These are phyloP conservation scores for Dryas drummondii DNA, from an alignment of 306 rosid genomes.

Conservation along the genomic window DNA sequence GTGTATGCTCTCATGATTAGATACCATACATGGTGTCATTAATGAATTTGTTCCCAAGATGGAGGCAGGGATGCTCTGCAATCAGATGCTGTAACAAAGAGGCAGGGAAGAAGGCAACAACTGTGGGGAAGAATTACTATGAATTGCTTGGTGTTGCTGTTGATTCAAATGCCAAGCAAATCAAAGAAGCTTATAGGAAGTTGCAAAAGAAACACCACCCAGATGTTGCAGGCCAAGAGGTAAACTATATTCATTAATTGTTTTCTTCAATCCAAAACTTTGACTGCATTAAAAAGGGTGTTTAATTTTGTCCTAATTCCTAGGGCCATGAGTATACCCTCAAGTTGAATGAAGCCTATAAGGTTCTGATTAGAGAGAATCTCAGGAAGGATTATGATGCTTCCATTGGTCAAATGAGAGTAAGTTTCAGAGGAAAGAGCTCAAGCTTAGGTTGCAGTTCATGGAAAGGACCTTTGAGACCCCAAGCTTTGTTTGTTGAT, in stretches of 20 bases:
- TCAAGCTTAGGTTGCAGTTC: constrained; percentile 48
- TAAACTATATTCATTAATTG: background rate
- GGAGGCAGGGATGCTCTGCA: constrained; percentile 36
- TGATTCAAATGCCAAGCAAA: constrained; percentile 50
- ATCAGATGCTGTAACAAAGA: constrained; percentile 48
- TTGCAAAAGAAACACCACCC: constrained; percentile 81
- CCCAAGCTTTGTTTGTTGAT: constrained; percentile 79
- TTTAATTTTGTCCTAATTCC: background rate
- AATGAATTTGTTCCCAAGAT: constrained; percentile 23
- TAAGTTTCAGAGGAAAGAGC: constrained; percentile 31
- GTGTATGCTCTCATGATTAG: no score
- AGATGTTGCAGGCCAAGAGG: constrained; percentile 79
- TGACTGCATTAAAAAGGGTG: background rate
- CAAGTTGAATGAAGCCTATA: constrained; percentile 66
- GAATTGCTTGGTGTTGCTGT: constrained; percentile 69
- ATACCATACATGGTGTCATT: no score
- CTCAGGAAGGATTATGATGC: constrained; percentile 58
- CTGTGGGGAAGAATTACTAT: constrained; percentile 46
- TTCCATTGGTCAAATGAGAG: constrained; percentile 49
- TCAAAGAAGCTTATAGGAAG: constrained; percentile 72
- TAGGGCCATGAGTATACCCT: constrained; percentile 70
- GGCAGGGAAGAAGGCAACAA: constrained; percentile 23
- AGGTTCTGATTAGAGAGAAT: constrained; percentile 61
- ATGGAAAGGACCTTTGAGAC: constrained; percentile 69
- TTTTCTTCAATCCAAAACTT: no score